Evolutionary conservation across 192 early-diverging fungal genomes (phyloP).

Genomic region (Coemansia nantahalensis): DNA sequence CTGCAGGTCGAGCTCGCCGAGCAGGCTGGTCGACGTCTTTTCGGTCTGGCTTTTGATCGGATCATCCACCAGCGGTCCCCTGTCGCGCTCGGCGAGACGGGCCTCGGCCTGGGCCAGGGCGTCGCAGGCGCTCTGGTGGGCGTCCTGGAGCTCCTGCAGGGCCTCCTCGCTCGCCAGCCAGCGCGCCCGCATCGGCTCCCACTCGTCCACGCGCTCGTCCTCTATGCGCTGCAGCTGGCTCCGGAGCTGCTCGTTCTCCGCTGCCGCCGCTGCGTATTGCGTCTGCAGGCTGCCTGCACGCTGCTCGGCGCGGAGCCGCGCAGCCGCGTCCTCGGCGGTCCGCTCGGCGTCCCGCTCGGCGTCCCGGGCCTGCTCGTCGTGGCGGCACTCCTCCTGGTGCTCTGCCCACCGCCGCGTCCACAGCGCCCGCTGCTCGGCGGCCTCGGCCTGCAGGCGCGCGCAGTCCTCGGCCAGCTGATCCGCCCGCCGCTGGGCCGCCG

Average conservation of each 20-base stretch:
- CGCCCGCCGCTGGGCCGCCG: conserved; percentile 15
- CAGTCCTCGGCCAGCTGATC: conserved; percentile 33
- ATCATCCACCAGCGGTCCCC: conserved; percentile 6
- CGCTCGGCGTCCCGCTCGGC: conserved; percentile 1
- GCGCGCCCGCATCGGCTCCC: conserved; percentile 45
- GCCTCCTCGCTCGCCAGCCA: conserved; percentile 42
- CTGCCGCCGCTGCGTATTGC: conserved; percentile 13
- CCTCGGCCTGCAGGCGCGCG: conserved; percentile 19
- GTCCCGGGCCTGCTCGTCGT: not conserved
- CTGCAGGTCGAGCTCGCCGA: conserved; percentile 45
- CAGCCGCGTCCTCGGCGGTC: conserved; percentile 26
- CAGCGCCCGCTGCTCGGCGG: conserved; percentile 27
- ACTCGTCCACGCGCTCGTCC: conserved; percentile 25
- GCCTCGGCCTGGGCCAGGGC: conserved; percentile 34
- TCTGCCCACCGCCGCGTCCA: conserved; percentile 36
- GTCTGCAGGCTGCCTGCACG: conserved; percentile 23
- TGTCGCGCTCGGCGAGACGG: conserved; percentile 33
- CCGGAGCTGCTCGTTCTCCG: conserved; percentile 23
- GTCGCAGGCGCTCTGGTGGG: conserved; percentile 41
- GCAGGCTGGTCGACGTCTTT: conserved; percentile 41
- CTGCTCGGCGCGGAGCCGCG: conserved; percentile 33
- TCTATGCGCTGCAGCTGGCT: conserved; percentile 17
- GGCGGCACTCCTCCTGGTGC: conserved; percentile 20
- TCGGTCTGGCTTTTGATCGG: conserved; percentile 14
- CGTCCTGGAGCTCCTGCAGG: conserved; percentile 41